A percentile compares a stretch with the other conserved stretches of the same genome.
phyloP scores from a whole-genome alignment of 805 yeast species.

The Wickerhamiella cacticola region DNA sequence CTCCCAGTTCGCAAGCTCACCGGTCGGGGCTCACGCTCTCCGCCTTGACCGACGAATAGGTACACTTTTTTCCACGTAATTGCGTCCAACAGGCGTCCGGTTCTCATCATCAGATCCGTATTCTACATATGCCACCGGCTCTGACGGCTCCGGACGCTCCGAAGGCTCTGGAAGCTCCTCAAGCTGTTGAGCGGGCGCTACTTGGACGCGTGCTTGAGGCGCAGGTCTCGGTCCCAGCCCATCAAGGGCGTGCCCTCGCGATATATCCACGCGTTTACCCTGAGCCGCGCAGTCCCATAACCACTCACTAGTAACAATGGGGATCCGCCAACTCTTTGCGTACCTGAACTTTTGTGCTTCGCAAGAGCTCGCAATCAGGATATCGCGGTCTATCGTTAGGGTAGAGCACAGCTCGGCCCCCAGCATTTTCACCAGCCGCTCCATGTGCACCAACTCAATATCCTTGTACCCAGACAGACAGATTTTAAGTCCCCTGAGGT shows the following conservation, averaged over 20 bases:
- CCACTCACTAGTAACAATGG: slow-evolving; percentile 31
- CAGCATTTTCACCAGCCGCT: slow-evolving; percentile 44
- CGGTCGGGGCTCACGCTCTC: background rate
- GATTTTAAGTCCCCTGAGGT: slow-evolving; percentile 28
- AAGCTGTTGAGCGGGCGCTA: background rate
- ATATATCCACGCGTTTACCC: background rate
- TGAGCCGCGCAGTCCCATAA: slow-evolving; percentile 28
- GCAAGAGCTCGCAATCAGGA: slow-evolving; percentile 34
- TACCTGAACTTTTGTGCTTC: slow-evolving; percentile 24
- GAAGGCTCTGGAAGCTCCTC: background rate
- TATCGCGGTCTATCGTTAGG: slow-evolving; percentile 41
- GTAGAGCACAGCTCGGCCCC: slow-evolving; percentile 42
- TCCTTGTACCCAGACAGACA: slow-evolving; percentile 69
- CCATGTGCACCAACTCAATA: slow-evolving; percentile 58
- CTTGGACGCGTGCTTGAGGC: background rate
- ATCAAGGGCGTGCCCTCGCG: slow-evolving; percentile 1
- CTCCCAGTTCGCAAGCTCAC: too few species aligned
- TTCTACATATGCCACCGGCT: background rate
- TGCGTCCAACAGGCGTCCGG: background rate
- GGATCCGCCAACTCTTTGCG: slow-evolving; percentile 31
- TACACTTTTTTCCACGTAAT: slow-evolving; percentile 5
- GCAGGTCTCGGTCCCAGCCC: slow-evolving; percentile 6
- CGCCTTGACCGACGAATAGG: slow-evolving; percentile 1
- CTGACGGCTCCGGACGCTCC: background rate
- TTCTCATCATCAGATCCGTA: slow-evolving; percentile 7